These are phyloP conservation scores for Letharia columbiana DNA, from an alignment of 495 filamentous ascomycete species.

Conservation along the genomic window DNA sequence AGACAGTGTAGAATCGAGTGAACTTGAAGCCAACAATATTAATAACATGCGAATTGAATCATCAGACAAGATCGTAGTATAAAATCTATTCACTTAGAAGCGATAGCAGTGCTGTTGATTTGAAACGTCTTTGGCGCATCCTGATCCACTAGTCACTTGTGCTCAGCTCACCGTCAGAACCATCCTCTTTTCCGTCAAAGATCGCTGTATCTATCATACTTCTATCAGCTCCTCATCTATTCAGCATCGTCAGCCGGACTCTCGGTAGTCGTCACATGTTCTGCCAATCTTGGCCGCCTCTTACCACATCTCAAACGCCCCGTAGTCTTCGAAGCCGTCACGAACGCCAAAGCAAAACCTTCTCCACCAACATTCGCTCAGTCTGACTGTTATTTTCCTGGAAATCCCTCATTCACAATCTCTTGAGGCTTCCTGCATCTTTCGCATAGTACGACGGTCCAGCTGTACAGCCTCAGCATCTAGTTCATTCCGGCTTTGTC, in stretches of 20 bases:
- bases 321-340: neutral
- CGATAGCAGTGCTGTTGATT: conserved; percentile 3
- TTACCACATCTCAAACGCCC: neutral
- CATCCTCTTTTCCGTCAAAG: neutral
- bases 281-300: neutral
- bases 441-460: neutral
- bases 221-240: neutral
- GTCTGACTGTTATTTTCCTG: neutral
- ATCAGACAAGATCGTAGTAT: neutral
- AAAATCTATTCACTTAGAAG: neutral
- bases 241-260: neutral
- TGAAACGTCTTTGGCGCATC: conserved; percentile 6
- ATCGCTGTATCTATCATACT: neutral
- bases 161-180: neutral
- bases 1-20: neutral
- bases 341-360: neutral
- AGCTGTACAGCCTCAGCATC: conserved; percentile 9
- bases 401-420: neutral
- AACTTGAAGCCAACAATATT: too few species aligned
- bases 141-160: neutral
- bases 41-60: neutral
- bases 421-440: neutral
- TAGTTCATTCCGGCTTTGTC: conserved; percentile 14
- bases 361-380: conserved; percentile 1
- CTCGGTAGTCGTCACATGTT: neutral